Percentiles rank a stretch among this genome's conserved stretches.
Conservation (phyloP, 345 rosid species). For the Lepidium didymum region DNA sequence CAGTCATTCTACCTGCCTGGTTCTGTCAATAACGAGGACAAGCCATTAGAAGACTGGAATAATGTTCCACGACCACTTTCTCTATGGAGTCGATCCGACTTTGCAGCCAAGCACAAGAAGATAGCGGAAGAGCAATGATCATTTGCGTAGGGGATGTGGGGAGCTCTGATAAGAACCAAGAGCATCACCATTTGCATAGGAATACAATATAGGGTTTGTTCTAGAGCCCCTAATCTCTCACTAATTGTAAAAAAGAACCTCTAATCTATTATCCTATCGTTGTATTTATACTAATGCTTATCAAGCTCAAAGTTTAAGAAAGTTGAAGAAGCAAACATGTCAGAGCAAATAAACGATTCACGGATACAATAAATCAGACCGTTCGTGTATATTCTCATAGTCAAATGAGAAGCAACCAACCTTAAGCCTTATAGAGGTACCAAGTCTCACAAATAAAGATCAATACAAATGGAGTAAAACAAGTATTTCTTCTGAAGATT, state of each 20-base stretch:
- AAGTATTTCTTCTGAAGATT: slow-evolving; percentile 76
- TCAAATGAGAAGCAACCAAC: background rate
- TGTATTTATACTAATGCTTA: too few relatives aligned
- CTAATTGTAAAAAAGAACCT: too few relatives aligned
- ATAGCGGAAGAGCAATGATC: slow-evolving; percentile 55
- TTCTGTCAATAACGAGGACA: slow-evolving; percentile 57
- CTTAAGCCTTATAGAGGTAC: too few relatives aligned
- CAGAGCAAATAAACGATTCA: background rate
- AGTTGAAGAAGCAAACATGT: slow-evolving; percentile 8
- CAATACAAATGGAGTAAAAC: slow-evolving; percentile 21
- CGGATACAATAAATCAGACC: background rate
- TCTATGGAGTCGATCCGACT: slow-evolving; percentile 87
- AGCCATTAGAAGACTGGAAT: slow-evolving; percentile 79
- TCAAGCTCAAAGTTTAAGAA: background rate
- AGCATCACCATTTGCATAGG: too few relatives aligned
- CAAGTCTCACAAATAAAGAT: background rate
- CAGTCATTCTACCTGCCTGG: slow-evolving; percentile 98
- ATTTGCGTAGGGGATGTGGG: slow-evolving; percentile 25
- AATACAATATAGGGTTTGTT: too few relatives aligned
- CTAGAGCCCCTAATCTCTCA: too few relatives aligned
- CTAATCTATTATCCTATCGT: too few relatives aligned
- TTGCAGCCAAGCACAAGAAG: slow-evolving; percentile 43
- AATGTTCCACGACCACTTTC: slow-evolving; percentile 51
- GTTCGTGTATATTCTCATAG: background rate
- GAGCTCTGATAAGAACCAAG: background rate